Evolutionary conservation across 441 rosid genomes (phyloP).

Genomic region (Corymbia calophylla): DNA sequence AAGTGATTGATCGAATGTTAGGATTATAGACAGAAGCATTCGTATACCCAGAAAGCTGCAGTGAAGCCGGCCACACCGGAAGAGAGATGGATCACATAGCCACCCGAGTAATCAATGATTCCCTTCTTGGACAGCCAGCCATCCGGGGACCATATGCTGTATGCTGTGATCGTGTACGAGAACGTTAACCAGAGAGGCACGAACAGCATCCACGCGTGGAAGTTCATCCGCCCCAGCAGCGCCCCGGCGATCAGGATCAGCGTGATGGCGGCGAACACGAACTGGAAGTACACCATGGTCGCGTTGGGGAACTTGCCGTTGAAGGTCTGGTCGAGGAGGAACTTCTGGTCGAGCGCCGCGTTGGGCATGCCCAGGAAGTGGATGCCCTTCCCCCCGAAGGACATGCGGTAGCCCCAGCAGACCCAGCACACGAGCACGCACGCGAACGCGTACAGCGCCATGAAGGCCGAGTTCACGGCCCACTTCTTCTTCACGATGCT

Average conservation of each 20-base stretch:
- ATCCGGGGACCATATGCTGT: constrained; percentile 8
- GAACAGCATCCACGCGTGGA: constrained; percentile 16
- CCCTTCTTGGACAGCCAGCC: constrained; percentile 14
- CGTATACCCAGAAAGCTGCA: constrained; percentile 9
- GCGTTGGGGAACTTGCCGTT: neutral
- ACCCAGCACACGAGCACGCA: constrained; percentile 3
- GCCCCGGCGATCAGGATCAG: constrained; percentile 8
- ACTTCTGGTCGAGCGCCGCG: constrained; percentile 10
- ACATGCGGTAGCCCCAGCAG: constrained; percentile 7
- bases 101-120: constrained; percentile 13
- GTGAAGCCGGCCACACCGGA: constrained; percentile 18
- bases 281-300: constrained; percentile 9
- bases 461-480: constrained; percentile 12
- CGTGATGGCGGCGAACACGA: constrained; percentile 11
- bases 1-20: neutral
- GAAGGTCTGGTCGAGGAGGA: constrained; percentile 1
- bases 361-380: constrained; percentile 14
- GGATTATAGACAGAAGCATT: neutral
- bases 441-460: constrained; percentile 4
- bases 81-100: constrained; percentile 17
- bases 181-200: constrained; percentile 15
- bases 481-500: constrained; percentile 10
- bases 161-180: constrained; percentile 16
- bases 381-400: constrained; percentile 4
- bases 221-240: constrained; percentile 11